Base-by-base conservation (phyloP, 2,329 filamentous ascomycete species). In the Ilyonectria sp. region DNA sequence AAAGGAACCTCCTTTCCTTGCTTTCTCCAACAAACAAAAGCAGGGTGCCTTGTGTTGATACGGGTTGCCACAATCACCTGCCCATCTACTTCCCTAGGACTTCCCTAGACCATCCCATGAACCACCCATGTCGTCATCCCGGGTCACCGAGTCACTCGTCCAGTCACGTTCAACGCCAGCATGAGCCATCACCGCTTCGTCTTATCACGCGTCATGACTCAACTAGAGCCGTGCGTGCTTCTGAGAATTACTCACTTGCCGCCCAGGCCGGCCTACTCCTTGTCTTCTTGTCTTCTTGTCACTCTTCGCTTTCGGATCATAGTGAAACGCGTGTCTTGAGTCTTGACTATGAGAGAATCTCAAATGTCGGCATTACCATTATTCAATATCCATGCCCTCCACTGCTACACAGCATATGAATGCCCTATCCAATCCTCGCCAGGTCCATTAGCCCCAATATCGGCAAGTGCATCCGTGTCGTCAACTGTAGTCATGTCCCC, bases 321-420 rank as follows among this genome's bases (percentile, higher is more conserved):
- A 21, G 31, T 11, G 29, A 53, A 53, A 17, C n/a, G 31, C n/a
- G 6, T 23, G 50, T 53, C 50, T 53, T 33, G 26, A 53, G 50
- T 53, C 50, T 53, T 33, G 26, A 53, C 43, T 46, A 15, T 9
- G 37, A 58, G 54, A 64, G 29, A 40, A 46, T 47, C 29, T 66
- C 58, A 64, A 69, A 56, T 75, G 61, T 62, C 57, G 67, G 71
- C 68, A 77, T 77, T 77, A 77, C 70, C 70, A 77, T 77, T 77
- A 77, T 67, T 76, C 66, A 76, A 73, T 77, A 77, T 69, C 71
- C 71, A 69, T 74, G 58, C 35, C 65, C 46, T 56, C 60, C 47
- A 60, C 52, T 68, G 65, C 58, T 61, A 58, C 63, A 63, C 64
- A 61, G 54, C 46, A 50, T 64, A 56, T 43, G 65, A 70, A 60